These are phyloP conservation scores for Xylaria sp. DNA, from an alignment of 2,329 filamentous ascomycete genomes.

Conservation along the genomic window DNA sequence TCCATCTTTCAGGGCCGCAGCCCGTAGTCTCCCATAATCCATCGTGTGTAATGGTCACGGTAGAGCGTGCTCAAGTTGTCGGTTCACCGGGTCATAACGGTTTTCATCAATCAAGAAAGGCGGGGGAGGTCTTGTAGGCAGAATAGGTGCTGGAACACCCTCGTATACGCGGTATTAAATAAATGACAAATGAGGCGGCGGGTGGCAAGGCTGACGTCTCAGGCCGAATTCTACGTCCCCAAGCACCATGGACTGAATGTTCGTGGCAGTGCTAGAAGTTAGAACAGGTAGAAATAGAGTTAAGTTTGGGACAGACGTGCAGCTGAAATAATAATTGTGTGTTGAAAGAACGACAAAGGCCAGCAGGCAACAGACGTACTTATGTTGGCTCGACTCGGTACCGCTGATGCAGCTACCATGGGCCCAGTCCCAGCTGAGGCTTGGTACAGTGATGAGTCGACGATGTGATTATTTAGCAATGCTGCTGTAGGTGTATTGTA, in stretches of 20 bases:
- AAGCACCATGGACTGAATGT: too few relatives aligned
- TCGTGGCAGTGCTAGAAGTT: too few relatives aligned
- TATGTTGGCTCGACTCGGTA: not conserved
- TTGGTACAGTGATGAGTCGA: conserved; percentile 8
- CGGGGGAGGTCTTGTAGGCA: conserved; percentile 11
- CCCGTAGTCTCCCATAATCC: conserved; percentile 82
- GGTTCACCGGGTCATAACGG: conserved; percentile 34
- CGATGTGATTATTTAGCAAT: conserved; percentile 8
- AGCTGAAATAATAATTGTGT: too few relatives aligned
- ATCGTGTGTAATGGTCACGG: conserved; percentile 56
- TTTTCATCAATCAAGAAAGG: conserved; percentile 1
- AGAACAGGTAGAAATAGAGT: too few relatives aligned
- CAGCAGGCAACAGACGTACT: not conserved
- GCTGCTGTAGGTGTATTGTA: not conserved
- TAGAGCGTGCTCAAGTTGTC: not conserved
- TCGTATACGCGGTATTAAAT: conserved; percentile 1
- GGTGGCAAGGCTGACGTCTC: too few relatives aligned
- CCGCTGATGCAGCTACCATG: conserved; percentile 1
- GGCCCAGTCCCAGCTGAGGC: conserved; percentile 26
- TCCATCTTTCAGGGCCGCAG: conserved; percentile 85
- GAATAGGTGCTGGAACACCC: not conserved
- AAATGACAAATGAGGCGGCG: not conserved
- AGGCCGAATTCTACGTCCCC: too few relatives aligned
- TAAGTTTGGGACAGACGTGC: too few relatives aligned
- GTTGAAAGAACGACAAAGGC: conserved; percentile 23